Evolutionary conservation across 176 grass and related monocot genomes (phyloP).

Genomic region (Stipa capillata): DNA sequence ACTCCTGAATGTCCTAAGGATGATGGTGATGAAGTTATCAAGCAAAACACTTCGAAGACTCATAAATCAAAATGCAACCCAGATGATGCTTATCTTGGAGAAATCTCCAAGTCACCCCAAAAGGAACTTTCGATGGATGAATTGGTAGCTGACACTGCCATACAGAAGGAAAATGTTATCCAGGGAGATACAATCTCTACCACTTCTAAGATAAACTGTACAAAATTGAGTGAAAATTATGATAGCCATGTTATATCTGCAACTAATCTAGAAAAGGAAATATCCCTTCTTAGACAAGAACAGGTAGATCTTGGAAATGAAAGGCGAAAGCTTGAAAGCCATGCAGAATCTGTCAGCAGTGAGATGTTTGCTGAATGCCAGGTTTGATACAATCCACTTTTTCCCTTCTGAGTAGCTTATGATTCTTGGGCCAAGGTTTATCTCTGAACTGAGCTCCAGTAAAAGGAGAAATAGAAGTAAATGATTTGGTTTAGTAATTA

Average conservation of each 20-base stretch:
- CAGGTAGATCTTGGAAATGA: conserved; percentile 75
- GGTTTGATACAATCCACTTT: conserved; percentile 38
- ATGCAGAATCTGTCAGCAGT: conserved; percentile 86
- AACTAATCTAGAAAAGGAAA: conserved; percentile 61
- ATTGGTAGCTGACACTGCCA: background rate
- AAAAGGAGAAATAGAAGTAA: conserved; percentile 10
- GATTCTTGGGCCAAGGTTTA: background rate
- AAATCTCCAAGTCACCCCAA: conserved; percentile 21
- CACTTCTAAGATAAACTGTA: conserved; percentile 18
- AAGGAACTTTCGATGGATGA: conserved; percentile 34
- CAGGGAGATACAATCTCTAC: background rate
- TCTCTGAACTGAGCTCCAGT: background rate
- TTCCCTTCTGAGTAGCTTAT: background rate
- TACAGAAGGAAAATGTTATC: conserved; percentile 16
- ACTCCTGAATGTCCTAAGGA: background rate
- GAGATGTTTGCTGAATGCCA: conserved; percentile 99
- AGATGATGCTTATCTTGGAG: conserved; percentile 6
- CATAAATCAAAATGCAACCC: conserved; percentile 25
- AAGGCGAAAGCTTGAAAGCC: conserved; percentile 71
- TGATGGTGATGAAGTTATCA: background rate
- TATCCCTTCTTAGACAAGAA: conserved; percentile 80
- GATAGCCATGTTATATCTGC: conserved; percentile 39
- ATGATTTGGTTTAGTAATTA: conserved; percentile 1
- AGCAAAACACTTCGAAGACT: conserved; percentile 14
- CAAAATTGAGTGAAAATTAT: conserved; percentile 3